A percentile compares a stretch with the other conserved stretches of the same genome.
Conservation (phyloP, 805 yeast genomes). For the Saccharomyces paradoxus region DNA sequence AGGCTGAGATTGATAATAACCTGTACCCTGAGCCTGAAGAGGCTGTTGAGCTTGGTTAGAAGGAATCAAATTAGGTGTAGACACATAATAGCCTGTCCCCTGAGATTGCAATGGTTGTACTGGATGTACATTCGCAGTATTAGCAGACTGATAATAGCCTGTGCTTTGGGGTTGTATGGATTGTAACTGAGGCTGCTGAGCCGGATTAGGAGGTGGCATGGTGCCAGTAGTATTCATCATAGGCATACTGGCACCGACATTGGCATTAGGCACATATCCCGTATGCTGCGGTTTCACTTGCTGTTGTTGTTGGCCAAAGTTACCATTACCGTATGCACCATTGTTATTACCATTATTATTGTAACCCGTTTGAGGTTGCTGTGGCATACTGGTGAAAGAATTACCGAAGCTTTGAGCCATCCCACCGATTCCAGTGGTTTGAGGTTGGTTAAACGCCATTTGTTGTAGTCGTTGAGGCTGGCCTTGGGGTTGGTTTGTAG, state of each 20-base stretch:
- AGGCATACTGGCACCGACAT: not conserved
- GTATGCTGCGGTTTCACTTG: constrained; percentile 9
- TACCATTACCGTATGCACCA: not conserved
- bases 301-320: constrained; percentile 5
- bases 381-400: constrained; percentile 3
- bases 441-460: constrained; percentile 9
- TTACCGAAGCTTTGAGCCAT: constrained; percentile 1
- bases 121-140: constrained; percentile 22
- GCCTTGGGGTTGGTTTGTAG: constrained; percentile 5
- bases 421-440: constrained; percentile 10
- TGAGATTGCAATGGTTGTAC: constrained; percentile 31
- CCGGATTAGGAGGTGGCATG: constrained; percentile 13
- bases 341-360: not conserved
- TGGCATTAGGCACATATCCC: constrained; percentile 3
- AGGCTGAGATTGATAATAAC: constrained; percentile 3
- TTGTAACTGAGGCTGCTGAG: constrained; percentile 17
- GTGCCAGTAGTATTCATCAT: constrained; percentile 6
- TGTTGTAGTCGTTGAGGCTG: not conserved
- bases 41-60: constrained; percentile 13
- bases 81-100: constrained; percentile 34
- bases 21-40: constrained; percentile 18
- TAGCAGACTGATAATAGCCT: constrained; percentile 29
- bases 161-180: constrained; percentile 26
- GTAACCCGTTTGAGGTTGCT: constrained; percentile 1
- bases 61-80: constrained; percentile 12